These are phyloP conservation scores for Seminavis robusta DNA, from an alignment of 108 stramenopile genomes.

Conservation along the genomic window DNA sequence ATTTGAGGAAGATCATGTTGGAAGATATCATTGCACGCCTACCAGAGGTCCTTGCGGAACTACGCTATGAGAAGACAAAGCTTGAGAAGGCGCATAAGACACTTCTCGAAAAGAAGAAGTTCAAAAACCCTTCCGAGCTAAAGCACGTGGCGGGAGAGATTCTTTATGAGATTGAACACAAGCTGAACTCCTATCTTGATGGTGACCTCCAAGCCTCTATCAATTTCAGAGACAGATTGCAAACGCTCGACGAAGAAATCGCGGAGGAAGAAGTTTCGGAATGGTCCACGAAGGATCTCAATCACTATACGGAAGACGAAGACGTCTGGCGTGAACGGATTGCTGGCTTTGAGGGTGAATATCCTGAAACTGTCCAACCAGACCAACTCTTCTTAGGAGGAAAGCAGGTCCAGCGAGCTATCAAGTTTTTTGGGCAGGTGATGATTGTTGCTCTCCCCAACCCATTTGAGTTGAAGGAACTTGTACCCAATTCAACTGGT, in stretches of 20 bases:
- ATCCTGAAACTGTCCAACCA: slow-evolving; percentile 26
- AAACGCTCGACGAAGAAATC: slow-evolving; percentile 34
- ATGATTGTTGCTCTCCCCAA: slow-evolving; percentile 52
- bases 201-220: slow-evolving; percentile 39
- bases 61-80: slow-evolving; percentile 32
- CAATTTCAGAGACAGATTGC: slow-evolving; percentile 32
- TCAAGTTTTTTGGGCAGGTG: slow-evolving; percentile 18
- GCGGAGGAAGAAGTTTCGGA: slow-evolving; percentile 51
- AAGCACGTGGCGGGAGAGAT: slow-evolving; percentile 24
- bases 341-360: no score
- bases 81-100: slow-evolving; percentile 8
- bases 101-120: slow-evolving; percentile 32
- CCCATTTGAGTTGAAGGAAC: no score
- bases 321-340: no score
- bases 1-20: slow-evolving; percentile 48
- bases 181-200: slow-evolving; percentile 32
- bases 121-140: slow-evolving; percentile 18
- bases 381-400: slow-evolving; percentile 48
- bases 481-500: no score
- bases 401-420: slow-evolving; percentile 49
- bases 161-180: slow-evolving; percentile 22
- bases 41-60: slow-evolving; percentile 36
- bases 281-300: slow-evolving; percentile 23
- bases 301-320: slow-evolving; percentile 5
- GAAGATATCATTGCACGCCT: slow-evolving; percentile 36